These are phyloP conservation scores for Vitellaria paradoxa DNA, from an alignment of 179 eudicot genomes.

Conservation along the genomic window DNA sequence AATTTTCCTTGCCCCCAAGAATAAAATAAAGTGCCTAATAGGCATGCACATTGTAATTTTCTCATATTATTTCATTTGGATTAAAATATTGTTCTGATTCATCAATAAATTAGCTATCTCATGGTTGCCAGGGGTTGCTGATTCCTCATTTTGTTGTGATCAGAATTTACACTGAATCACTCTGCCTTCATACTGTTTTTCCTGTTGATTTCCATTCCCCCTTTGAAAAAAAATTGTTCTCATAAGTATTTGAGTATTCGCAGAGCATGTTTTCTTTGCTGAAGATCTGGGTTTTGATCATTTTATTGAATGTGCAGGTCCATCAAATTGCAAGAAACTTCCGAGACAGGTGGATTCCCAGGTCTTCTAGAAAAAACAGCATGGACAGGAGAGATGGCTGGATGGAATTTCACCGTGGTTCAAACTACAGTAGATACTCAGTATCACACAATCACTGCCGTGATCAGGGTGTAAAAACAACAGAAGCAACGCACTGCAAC, in stretches of 20 bases:
- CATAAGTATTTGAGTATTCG: background rate
- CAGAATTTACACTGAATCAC: background rate
- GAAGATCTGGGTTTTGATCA: conserved; percentile 13
- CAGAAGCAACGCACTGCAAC: conserved; percentile 36
- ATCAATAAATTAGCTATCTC: background rate
- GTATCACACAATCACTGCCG: conserved; percentile 36
- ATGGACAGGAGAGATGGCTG: conserved; percentile 43
- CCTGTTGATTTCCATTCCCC: background rate
- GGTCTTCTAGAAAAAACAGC: conserved; percentile 44
- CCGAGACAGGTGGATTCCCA: conserved; percentile 82
- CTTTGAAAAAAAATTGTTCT: background rate
- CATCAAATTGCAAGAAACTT: conserved; percentile 92
- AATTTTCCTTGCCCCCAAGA: no score
- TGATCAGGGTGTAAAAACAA: conserved; percentile 33
- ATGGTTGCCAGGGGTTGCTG: background rate
- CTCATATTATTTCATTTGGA: background rate
- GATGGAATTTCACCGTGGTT: conserved; percentile 41
- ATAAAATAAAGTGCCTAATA: background rate
- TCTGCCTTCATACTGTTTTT: background rate
- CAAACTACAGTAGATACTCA: conserved; percentile 31
- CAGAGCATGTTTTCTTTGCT: background rate
- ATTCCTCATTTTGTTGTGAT: background rate
- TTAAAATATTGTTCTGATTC: background rate
- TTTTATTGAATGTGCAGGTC: conserved; percentile 48
- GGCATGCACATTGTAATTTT: background rate